These are phyloP conservation scores for Botryobasidium botryosum DNA, from an alignment of 768 basidiomycete genomes.

Conservation along the genomic window DNA sequence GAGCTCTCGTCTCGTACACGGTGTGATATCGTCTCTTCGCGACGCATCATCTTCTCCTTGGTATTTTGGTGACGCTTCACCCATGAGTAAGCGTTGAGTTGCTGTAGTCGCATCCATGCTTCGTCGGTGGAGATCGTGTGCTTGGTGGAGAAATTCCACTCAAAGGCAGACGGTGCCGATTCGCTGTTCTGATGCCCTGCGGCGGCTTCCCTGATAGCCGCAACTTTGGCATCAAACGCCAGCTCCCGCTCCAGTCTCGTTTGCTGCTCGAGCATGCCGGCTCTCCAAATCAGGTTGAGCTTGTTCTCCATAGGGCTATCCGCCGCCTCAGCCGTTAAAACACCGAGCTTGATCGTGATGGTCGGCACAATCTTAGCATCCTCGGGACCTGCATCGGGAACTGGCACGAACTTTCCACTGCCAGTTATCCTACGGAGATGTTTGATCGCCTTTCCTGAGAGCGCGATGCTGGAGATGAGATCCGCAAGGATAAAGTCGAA, in stretches of 20 bases:
- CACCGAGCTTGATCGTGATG: conserved; percentile 39
- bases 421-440: conserved; percentile 45
- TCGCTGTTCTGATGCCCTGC: conserved; percentile 8
- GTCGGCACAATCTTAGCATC: conserved; percentile 53
- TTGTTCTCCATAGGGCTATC: conserved; percentile 75
- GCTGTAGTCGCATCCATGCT: conserved; percentile 49
- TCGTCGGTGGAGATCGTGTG: conserved; percentile 57
- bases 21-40: conserved; percentile 25
- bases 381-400: conserved; percentile 52
- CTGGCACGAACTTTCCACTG: conserved; percentile 32
- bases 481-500: conserved; percentile 59
- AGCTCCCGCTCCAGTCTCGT: conserved; percentile 58
- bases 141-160: conserved; percentile 44
- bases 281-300: conserved; percentile 55
- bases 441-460: conserved; percentile 55
- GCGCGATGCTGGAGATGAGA: conserved; percentile 49
- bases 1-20: neutral
- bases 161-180: conserved; percentile 17
- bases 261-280: conserved; percentile 53
- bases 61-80: conserved; percentile 34
- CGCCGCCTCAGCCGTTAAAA: conserved; percentile 54
- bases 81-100: conserved; percentile 63
- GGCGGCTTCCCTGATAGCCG: conserved; percentile 37
- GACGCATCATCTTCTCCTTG: conserved; percentile 28
- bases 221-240: conserved; percentile 64